Percentiles rank a stretch among this genome's conserved stretches.
phyloP scores from a whole-genome alignment of 148 eudicot species.

The Rhododendron simsii region DNA sequence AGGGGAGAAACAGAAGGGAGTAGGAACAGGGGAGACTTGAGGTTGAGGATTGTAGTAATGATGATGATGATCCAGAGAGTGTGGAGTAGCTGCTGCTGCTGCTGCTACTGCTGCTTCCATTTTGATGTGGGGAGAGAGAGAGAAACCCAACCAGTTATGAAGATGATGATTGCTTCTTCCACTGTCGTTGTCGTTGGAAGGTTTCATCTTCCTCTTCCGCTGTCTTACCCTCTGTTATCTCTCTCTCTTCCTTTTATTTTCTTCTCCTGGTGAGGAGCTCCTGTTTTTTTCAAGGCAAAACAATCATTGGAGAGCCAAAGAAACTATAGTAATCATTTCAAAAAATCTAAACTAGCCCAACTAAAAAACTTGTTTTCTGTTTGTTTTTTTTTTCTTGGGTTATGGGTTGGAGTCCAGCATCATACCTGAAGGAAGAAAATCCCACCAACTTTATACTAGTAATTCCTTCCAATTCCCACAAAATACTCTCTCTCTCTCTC shows the following conservation, averaged over 20 bases:
- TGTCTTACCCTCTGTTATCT: background rate
- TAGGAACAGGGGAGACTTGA: slow-evolving; percentile 16
- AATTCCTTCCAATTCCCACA: background rate
- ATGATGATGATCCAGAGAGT: slow-evolving; percentile 3
- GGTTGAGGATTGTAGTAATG: slow-evolving; percentile 5
- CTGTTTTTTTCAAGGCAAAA: slow-evolving; percentile 10
- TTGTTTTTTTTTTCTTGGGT: background rate
- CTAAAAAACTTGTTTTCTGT: background rate
- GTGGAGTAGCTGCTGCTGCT: background rate
- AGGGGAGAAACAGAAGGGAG: slow-evolving; percentile 24
- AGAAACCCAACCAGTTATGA: slow-evolving; percentile 41
- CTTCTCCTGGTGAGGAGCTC: background rate
- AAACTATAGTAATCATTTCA: slow-evolving; percentile 27
- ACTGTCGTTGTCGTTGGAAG: slow-evolving; percentile 33
- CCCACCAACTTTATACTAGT: slow-evolving; percentile 6
- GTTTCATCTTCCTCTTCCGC: slow-evolving; percentile 34
- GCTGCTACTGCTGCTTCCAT: slow-evolving; percentile 26
- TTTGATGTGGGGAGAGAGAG: slow-evolving; percentile 35
- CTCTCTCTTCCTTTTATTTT: background rate
- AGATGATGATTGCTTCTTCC: background rate
- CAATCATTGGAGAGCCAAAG: slow-evolving; percentile 33
- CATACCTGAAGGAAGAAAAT: slow-evolving; percentile 14
- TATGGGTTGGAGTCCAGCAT: background rate
- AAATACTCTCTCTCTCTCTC: background rate
- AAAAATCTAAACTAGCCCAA: background rate